Conservation (phyloP, 169 alveolate genomes). For the Haemoproteus tartakovskyi region DNA sequence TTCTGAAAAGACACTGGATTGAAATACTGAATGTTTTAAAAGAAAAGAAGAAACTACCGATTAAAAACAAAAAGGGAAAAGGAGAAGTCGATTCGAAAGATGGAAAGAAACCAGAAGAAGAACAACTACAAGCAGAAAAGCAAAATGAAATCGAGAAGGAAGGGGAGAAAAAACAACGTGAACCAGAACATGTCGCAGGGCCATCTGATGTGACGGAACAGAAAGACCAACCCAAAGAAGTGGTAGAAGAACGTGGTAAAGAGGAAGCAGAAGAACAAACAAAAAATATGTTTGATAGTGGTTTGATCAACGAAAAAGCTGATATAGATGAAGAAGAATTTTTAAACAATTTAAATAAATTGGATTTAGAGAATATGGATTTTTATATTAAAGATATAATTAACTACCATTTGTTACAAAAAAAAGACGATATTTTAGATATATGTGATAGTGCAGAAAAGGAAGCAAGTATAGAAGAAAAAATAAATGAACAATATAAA, state of each 20-base stretch:
- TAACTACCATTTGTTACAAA: conserved; percentile 28
- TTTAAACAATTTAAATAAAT: conserved; percentile 48
- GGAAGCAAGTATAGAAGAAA: conserved; percentile 90
- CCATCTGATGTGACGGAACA: neutral
- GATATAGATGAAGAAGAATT: conserved; percentile 37
- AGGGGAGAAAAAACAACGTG: neutral
- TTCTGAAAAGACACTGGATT: conserved; percentile 93
- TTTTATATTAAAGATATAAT: conserved; percentile 63
- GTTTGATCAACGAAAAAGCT: conserved; percentile 15
- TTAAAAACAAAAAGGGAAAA: conserved; percentile 81
- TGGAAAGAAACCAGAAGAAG: no score
- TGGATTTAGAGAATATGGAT: conserved; percentile 59
- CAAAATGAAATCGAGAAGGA: neutral
- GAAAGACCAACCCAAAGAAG: conserved; percentile 1
- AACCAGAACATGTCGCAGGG: no score
- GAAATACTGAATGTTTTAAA: conserved; percentile 71
- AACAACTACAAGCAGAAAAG: neutral
- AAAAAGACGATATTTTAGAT: conserved; percentile 92
- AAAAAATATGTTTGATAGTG: conserved; percentile 37
- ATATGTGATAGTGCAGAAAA: conserved; percentile 95
- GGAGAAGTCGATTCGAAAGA: conserved; percentile 41
- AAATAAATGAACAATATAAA: conserved; percentile 87
- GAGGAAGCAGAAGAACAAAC: neutral
- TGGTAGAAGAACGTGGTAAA: neutral
- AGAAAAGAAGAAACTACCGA: no score